These are phyloP conservation scores for Aspergillus indologenus DNA, from an alignment of 495 filamentous ascomycete species.

Conservation along the genomic window DNA sequence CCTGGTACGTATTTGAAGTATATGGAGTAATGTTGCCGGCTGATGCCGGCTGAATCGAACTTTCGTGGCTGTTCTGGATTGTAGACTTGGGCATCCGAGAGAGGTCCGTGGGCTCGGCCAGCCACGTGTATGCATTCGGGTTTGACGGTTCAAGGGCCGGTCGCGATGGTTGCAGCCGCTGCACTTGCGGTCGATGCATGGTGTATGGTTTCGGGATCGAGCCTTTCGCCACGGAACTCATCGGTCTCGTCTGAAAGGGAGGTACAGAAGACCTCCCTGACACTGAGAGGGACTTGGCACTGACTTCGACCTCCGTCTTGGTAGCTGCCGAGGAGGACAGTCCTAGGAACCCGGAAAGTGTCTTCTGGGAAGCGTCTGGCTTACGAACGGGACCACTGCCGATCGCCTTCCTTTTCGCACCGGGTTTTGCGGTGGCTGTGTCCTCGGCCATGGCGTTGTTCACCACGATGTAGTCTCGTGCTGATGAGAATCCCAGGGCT, in stretches of 20 bases:
- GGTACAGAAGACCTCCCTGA: neutral
- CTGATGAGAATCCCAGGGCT: slow-evolving; percentile 40
- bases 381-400: slow-evolving; percentile 19
- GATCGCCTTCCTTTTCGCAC: slow-evolving; percentile 20
- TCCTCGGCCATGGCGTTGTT: slow-evolving; percentile 12
- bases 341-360: slow-evolving; percentile 40
- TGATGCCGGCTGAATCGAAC: slow-evolving; percentile 10
- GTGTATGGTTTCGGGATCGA: slow-evolving; percentile 27
- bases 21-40: slow-evolving; percentile 23
- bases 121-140: slow-evolving; percentile 42
- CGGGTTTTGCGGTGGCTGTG: slow-evolving; percentile 6
- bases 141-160: slow-evolving; percentile 38
- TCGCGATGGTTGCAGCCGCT: slow-evolving; percentile 34
- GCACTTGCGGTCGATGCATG: slow-evolving; percentile 39
- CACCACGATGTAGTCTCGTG: slow-evolving; percentile 40
- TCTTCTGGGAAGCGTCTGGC: slow-evolving; percentile 34
- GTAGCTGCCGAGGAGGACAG: slow-evolving; percentile 18
- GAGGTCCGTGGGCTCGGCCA: slow-evolving; percentile 24
- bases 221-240: slow-evolving; percentile 7
- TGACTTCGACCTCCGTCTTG: slow-evolving; percentile 2
- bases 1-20: slow-evolving; percentile 11
- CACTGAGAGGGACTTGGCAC: slow-evolving; percentile 5
- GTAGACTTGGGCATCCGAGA: slow-evolving; percentile 20
- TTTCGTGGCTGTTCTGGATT: slow-evolving; percentile 4
- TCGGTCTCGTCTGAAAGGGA: neutral